phyloP scores from a whole-genome alignment of 2,329 filamentous ascomycete genomes.

The Phialocephala subalpina region DNA sequence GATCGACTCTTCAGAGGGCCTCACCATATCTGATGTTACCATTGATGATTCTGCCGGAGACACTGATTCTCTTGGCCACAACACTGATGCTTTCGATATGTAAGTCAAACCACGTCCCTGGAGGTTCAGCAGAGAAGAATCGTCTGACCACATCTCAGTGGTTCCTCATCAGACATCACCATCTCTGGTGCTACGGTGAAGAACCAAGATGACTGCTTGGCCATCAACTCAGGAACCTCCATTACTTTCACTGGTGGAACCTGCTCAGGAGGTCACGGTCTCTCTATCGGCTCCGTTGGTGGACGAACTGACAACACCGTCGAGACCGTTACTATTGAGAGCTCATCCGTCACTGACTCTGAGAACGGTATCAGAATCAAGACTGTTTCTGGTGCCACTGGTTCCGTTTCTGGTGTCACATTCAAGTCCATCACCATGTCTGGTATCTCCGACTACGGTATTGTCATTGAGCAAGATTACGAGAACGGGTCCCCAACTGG shows the following conservation, averaged over 20 bases:
- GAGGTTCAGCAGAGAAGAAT: neutral
- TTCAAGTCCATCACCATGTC: slow-evolving; percentile 61
- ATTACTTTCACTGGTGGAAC: slow-evolving; percentile 41
- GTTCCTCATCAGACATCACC: slow-evolving; percentile 53
- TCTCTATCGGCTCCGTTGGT: slow-evolving; percentile 56
- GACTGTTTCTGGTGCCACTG: slow-evolving; percentile 46
- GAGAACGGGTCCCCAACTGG: slow-evolving; percentile 28
- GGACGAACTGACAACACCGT: slow-evolving; percentile 63
- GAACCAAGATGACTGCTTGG: slow-evolving; percentile 68
- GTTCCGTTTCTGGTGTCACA: slow-evolving; percentile 56
- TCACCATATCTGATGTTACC: slow-evolving; percentile 57
- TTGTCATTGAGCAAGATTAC: slow-evolving; percentile 66
- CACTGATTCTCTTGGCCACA: slow-evolving; percentile 50
- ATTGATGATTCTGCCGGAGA: slow-evolving; percentile 66
- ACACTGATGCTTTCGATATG: slow-evolving; percentile 64
- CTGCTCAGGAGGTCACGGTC: slow-evolving; percentile 48
- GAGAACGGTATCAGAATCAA: slow-evolving; percentile 56
- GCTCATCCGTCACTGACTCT: slow-evolving; percentile 57
- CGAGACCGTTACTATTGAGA: slow-evolving; percentile 57
- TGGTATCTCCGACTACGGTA: slow-evolving; percentile 52
- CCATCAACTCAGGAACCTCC: slow-evolving; percentile 61
- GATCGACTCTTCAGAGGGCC: slow-evolving; percentile 51
- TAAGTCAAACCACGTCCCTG: neutral
- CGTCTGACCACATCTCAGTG: slow-evolving; percentile 30
- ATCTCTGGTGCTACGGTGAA: slow-evolving; percentile 60